Evolutionary conservation across 345 rosid genomes (phyloP).

Genomic region (Populus euphratica): DNA sequence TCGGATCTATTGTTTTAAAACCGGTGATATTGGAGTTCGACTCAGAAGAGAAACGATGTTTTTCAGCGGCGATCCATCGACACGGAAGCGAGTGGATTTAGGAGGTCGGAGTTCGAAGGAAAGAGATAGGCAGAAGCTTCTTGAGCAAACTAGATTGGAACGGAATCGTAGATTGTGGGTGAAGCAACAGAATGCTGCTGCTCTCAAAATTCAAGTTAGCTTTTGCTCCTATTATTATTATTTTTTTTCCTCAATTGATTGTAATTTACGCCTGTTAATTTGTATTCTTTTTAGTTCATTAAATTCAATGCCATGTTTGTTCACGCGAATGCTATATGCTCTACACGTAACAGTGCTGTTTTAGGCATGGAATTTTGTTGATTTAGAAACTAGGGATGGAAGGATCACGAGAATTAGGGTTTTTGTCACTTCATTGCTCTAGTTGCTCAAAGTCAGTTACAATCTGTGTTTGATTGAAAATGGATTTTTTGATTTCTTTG

Average conservation of each 20-base stretch:
- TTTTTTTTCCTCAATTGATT: neutral
- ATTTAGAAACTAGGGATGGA: neutral
- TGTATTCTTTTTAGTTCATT: neutral
- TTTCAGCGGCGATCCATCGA: conserved; percentile 87
- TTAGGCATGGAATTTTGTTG: neutral
- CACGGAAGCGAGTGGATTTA: conserved; percentile 92
- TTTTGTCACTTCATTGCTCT: neutral
- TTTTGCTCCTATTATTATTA: neutral
- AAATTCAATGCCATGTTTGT: neutral
- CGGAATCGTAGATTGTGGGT: conserved; percentile 72
- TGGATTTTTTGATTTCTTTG: neutral
- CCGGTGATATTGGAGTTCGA: neutral
- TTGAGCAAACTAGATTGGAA: conserved; percentile 90
- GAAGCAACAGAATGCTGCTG: conserved; percentile 76
- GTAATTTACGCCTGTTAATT: neutral
- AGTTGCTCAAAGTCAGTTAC: neutral
- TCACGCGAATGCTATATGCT: neutral
- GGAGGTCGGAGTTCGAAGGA: conserved; percentile 98
- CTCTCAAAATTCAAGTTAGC: conserved; percentile 73
- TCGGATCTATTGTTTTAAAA: neutral
- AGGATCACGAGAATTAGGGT: neutral
- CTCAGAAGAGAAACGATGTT: conserved; percentile 47
- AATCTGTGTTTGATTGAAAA: neutral
- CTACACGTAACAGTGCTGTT: neutral
- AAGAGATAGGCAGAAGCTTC: conserved; percentile 90